These are phyloP conservation scores for Marasmius oreades DNA, from an alignment of 1,284 basidiomycete species.

Conservation along the genomic window DNA sequence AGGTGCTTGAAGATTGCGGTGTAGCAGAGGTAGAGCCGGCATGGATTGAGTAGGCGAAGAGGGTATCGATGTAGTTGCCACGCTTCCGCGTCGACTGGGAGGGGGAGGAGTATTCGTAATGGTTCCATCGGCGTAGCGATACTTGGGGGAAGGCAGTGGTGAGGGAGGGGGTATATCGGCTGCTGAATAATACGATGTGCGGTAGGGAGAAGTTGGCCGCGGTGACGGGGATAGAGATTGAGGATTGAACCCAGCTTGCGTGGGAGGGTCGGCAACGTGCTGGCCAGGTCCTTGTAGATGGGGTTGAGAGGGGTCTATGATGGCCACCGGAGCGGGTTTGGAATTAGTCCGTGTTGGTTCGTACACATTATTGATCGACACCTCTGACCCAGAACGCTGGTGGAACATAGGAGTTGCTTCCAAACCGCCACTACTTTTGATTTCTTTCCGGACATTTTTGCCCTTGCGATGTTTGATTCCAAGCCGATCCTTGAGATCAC, in stretches of 20 bases:
- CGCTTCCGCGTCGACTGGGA: neutral
- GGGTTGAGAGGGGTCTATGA: slow-evolving; percentile 22
- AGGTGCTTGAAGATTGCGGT: slow-evolving; percentile 7
- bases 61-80: neutral
- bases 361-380: slow-evolving; percentile 41
- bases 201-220: slow-evolving; percentile 1
- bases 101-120: neutral
- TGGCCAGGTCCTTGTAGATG: slow-evolving; percentile 28
- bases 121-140: neutral
- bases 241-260: neutral
- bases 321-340: slow-evolving; percentile 31
- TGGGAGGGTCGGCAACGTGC: neutral
- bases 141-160: slow-evolving; percentile 19
- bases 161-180: slow-evolving; percentile 63
- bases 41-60: neutral
- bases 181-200: slow-evolving; percentile 65
- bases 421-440: slow-evolving; percentile 26
- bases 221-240: slow-evolving; percentile 6
- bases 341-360: slow-evolving; percentile 39
- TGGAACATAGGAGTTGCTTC: slow-evolving; percentile 71
- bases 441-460: slow-evolving; percentile 35
- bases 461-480: slow-evolving; percentile 64
- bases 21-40: neutral
- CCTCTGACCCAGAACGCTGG: slow-evolving; percentile 59
- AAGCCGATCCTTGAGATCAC: slow-evolving; percentile 80